A percentile compares a stretch with the other conserved stretches of the same genome.
phyloP scores from a whole-genome alignment of 2,329 filamentous ascomycete genomes.

The Amesomyces nigricolor region DNA sequence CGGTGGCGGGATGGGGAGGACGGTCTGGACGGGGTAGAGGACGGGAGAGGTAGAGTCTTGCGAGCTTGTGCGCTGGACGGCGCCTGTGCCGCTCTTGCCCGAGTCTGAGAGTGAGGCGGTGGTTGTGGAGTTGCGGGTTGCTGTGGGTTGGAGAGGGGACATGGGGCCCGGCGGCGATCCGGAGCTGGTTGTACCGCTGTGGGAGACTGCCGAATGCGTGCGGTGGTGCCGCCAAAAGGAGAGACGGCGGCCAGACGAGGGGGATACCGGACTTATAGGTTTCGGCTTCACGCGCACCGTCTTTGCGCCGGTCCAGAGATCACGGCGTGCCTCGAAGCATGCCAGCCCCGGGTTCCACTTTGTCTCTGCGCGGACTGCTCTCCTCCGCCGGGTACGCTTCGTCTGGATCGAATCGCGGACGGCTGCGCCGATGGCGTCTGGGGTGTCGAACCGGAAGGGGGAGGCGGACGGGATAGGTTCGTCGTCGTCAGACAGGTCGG shows the following conservation, averaged over 20 bases:
- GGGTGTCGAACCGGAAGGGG: constrained; percentile 48
- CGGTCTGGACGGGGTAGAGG: constrained; percentile 49
- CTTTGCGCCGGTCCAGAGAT: constrained; percentile 80
- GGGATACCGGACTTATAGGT: constrained; percentile 35
- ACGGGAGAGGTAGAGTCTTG: constrained; percentile 12
- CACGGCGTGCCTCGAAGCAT: constrained; percentile 70
- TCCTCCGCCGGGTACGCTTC: constrained; percentile 51
- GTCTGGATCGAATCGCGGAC: constrained; percentile 40
- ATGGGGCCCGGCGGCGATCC: constrained; percentile 17
- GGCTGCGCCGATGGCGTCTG: constrained; percentile 41
- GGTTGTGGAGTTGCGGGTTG: constrained; percentile 27
- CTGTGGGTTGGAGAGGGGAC: constrained; percentile 27
- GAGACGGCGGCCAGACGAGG: constrained; percentile 43
- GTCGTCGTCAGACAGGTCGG: constrained; percentile 50
- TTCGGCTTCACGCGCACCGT: constrained; percentile 50
- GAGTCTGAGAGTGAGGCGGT: constrained; percentile 23
- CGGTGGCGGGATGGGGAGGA: constrained; percentile 68
- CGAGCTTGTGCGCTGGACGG: constrained; percentile 12
- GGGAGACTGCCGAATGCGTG: constrained; percentile 34
- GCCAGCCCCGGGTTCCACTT: constrained; percentile 75
- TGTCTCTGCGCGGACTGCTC: constrained; percentile 57
- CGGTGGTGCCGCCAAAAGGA: constrained; percentile 43
- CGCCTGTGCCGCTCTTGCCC: constrained; percentile 1
- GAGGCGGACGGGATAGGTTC: constrained; percentile 30
- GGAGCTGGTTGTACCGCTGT: constrained; percentile 11